Evolutionary conservation across 305 asterid species (phyloP).

Genomic region (Fraxinus angustifolia): DNA sequence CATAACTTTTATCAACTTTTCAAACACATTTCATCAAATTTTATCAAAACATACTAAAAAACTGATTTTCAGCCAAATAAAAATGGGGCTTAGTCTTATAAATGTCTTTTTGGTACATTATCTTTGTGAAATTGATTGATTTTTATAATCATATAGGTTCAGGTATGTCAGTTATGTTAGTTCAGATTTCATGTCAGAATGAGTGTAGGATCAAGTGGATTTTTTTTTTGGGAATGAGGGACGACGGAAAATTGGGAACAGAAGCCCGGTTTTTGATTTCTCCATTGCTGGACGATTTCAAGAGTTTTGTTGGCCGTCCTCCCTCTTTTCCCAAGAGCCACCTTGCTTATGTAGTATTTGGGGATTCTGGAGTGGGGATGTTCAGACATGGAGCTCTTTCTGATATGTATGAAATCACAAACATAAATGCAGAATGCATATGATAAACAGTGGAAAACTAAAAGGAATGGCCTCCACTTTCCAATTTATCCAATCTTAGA

Average conservation of each 20-base stretch:
- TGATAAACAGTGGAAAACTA: background rate
- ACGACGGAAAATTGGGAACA: background rate
- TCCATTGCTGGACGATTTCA: background rate
- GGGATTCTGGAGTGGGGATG: background rate
- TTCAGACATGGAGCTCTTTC: background rate
- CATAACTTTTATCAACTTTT: background rate
- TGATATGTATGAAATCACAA: background rate
- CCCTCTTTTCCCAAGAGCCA: background rate
- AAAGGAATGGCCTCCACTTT: background rate
- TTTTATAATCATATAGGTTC: background rate
- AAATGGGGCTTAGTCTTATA: background rate
- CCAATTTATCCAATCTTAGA: background rate
- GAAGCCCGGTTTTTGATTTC: background rate
- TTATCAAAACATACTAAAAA: background rate
- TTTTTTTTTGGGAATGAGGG: background rate
- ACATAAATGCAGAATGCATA: background rate
- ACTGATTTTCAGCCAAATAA: background rate
- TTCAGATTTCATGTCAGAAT: background rate
- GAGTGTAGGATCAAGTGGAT: background rate
- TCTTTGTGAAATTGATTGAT: background rate
- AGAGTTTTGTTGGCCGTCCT: background rate
- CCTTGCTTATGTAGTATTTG: background rate
- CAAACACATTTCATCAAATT: background rate
- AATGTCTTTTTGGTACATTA: conserved; percentile 16
- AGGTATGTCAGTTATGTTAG: background rate